Evolutionary conservation across 192 early-diverging fungal species (phyloP), one percentile per base, ranked within the genome.

Genomic region (Mortierella alpina): DNA sequence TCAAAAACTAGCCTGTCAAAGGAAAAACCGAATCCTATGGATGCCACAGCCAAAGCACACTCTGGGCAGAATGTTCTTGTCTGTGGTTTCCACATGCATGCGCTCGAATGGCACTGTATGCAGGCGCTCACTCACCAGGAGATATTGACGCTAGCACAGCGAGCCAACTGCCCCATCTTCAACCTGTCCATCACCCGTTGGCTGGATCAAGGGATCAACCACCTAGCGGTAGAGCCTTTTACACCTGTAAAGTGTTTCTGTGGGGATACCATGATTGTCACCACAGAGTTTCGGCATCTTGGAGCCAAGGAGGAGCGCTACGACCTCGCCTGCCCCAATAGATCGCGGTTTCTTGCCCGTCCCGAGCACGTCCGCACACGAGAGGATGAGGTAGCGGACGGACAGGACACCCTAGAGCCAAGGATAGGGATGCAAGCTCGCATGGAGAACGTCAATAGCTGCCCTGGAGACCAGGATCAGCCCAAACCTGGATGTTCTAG

Each of bases 11-110:
- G 31, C 31, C 31, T 31, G 31, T 31, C 31, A 31, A 31, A 31
- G 31, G 31, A 31, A 31, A 1, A 31, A 31, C 3, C 31, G 31
- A 31, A 31, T 31, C 31, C 31, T 2, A 3, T 31, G 31, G 31
- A 31, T 31, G 31, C 31, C 31, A 31, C 31, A 31, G 31, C 31
- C 3, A 31, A 31, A 31, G 31, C 31, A 31, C 31, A 31, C 31
- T 31, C 31, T 31, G 31, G 31, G 31, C 31, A 31, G 3, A 31
- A 31, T 31, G 31, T 31, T 31, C 31, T 31, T 31, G 77, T 80
- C 5, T 80, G 77, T 51, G 77, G 77, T 7, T 80, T 80, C 42
- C 77, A 80, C 58, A 80, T 80, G 77, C 77, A 80, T 50, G 77
- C 70, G 14, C 57, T 80, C 8, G 77, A 80, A 42, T 80, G 70